A percentile compares a stretch with the other conserved stretches of the same genome.
Conservation (phyloP, 2,329 filamentous ascomycete species). For the Trichoderma harzianum region DNA sequence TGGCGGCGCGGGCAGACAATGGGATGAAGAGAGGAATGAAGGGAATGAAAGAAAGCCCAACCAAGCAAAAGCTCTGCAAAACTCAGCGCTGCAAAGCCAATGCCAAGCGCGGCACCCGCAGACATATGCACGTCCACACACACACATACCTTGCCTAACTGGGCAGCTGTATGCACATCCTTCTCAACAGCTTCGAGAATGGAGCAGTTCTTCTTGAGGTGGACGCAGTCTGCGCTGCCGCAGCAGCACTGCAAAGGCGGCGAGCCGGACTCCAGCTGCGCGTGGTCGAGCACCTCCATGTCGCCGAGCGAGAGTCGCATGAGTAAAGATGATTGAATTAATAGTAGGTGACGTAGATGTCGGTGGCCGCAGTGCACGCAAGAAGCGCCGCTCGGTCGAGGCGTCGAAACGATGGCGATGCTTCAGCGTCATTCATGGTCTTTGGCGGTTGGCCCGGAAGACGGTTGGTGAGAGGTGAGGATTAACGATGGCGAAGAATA, state of each 20-base stretch:
- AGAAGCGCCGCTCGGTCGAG: not conserved
- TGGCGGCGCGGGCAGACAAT: not conserved
- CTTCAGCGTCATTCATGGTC: constrained; percentile 10
- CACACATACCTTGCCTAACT: constrained; percentile 78
- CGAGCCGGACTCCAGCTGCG: constrained; percentile 26
- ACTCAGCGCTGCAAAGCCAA: not conserved
- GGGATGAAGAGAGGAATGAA: not conserved
- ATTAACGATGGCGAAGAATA: not conserved
- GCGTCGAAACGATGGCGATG: not conserved
- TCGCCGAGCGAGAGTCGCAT: not conserved
- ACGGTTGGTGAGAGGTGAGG: not conserved
- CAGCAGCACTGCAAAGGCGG: constrained; percentile 71
- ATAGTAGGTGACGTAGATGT: not conserved
- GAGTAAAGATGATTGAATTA: not conserved
- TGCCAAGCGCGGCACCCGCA: constrained; percentile 3
- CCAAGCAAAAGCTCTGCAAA: not conserved
- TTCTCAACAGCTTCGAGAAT: constrained; percentile 79
- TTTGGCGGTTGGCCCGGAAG: not conserved
- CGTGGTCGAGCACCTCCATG: constrained; percentile 24
- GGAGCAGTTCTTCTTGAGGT: constrained; percentile 74
- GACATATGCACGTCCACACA: not conserved
- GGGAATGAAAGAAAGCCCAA: not conserved
- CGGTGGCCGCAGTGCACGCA: not conserved
- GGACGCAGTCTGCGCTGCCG: constrained; percentile 73
- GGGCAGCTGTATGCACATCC: constrained; percentile 81